Percentiles rank a stretch among this genome's conserved stretches.
phyloP scores from a whole-genome alignment of 768 basidiomycete genomes.

The Podaxis sp. region DNA sequence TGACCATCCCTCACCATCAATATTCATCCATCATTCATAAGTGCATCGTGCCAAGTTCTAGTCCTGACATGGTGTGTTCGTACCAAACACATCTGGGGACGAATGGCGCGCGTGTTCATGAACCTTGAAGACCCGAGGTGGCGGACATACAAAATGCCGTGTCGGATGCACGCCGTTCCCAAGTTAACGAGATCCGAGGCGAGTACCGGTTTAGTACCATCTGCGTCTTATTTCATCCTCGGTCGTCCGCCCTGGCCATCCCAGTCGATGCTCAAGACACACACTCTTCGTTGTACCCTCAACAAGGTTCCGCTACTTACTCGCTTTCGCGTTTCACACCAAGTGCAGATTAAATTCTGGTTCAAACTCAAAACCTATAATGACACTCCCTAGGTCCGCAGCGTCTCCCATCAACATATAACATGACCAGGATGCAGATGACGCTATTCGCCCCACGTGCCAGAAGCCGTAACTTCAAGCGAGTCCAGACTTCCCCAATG shows the following conservation, averaged over 20 bases:
- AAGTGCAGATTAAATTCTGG: not conserved
- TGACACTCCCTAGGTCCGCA: not conserved
- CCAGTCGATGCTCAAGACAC: not conserved
- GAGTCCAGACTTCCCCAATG: not conserved
- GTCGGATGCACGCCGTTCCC: not conserved
- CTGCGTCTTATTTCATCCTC: not conserved
- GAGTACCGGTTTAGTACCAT: slow-evolving; percentile 2
- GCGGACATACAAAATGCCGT: not conserved
- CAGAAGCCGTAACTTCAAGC: not conserved
- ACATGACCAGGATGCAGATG: not conserved
- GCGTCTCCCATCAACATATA: not conserved
- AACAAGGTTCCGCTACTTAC: not conserved
- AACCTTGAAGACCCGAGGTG: not conserved
- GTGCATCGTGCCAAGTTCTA: not conserved
- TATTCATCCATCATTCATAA: not conserved
- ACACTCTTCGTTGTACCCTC: not conserved
- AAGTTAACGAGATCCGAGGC: slow-evolving; percentile 3
- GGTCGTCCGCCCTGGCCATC: not conserved
- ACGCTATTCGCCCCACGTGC: not conserved
- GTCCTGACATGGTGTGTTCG: not conserved
- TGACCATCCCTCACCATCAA: not conserved
- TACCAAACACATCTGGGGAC: not conserved
- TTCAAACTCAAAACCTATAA: not conserved
- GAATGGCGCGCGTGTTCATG: not conserved
- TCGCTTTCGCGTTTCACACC: not conserved